phyloP scores from a whole-genome alignment of 352 stramenopile genomes.

The Phytophthora pseudosyringae region DNA sequence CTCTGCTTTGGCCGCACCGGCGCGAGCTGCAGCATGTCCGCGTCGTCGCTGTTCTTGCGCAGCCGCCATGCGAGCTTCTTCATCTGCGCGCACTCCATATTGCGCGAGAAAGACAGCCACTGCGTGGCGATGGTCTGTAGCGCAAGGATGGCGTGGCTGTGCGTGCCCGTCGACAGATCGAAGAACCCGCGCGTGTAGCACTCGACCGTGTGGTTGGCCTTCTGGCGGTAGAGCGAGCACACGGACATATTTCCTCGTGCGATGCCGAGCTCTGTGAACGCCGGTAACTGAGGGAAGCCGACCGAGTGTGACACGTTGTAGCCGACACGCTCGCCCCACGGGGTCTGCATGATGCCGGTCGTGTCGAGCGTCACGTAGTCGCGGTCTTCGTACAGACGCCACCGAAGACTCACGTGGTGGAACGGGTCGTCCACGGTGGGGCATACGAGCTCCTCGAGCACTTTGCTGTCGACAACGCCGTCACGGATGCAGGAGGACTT shows the following conservation, averaged over 20 bases:
- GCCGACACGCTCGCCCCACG: constrained; percentile 36
- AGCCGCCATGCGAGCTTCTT: constrained; percentile 47
- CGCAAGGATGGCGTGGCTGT: constrained; percentile 18
- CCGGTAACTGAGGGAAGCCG: constrained; percentile 37
- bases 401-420: constrained; percentile 42
- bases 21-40: constrained; percentile 15
- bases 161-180: constrained; percentile 27
- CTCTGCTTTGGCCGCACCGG: constrained; percentile 19
- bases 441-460: constrained; percentile 34
- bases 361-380: constrained; percentile 50
- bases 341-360: constrained; percentile 31
- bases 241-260: constrained; percentile 45
- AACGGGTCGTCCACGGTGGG: constrained; percentile 42
- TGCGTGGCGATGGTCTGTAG: constrained; percentile 37
- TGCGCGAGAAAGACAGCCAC: constrained; percentile 41
- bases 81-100: constrained; percentile 43
- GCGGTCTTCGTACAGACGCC: constrained; percentile 40
- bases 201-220: constrained; percentile 33
- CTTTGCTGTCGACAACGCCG: constrained; percentile 40
- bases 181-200: constrained; percentile 46
- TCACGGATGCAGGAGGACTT: constrained; percentile 41
- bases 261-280: constrained; percentile 37
- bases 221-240: constrained; percentile 46
- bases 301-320: constrained; percentile 45
- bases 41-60: constrained; percentile 33